A percentile compares a stretch with the other conserved stretches of the same genome.
These are phyloP conservation scores for Fusarium sororula DNA, from an alignment of 2,329 filamentous ascomycete genomes.

Conservation along the genomic window DNA sequence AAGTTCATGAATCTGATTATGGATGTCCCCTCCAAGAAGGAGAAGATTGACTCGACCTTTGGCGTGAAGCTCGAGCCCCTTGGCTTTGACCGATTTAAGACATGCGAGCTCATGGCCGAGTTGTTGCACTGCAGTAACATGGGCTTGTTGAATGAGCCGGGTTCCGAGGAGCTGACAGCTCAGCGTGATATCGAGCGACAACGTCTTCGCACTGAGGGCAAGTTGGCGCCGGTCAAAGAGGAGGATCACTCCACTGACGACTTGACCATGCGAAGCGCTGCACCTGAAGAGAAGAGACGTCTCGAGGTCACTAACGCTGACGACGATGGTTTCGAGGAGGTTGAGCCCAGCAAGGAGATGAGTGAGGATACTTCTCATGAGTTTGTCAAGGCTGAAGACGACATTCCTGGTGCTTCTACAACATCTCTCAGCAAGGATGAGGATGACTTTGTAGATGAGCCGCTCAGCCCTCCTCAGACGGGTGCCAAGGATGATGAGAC, in stretches of 20 bases:
- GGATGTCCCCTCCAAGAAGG: constrained; percentile 76
- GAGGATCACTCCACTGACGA: constrained; percentile 62
- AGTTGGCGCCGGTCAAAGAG: constrained; percentile 60
- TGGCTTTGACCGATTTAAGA: constrained; percentile 98
- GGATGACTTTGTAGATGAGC: constrained; percentile 82
- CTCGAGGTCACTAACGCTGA: constrained; percentile 83
- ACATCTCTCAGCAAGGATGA: constrained; percentile 63
- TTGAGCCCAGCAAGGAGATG: constrained; percentile 74
- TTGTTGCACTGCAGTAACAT: constrained; percentile 98
- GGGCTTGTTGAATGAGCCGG: constrained; percentile 91
- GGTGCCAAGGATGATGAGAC: constrained; percentile 64
- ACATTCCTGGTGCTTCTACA: constrained; percentile 50
- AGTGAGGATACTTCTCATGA: constrained; percentile 77
- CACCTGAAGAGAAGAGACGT: constrained; percentile 70
- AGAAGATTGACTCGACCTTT: constrained; percentile 85
- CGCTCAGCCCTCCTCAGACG: constrained; percentile 73
- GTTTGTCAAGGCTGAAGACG: constrained; percentile 68
- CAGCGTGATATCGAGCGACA: constrained; percentile 84
- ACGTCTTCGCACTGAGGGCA: constrained; percentile 78
- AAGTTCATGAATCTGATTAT: constrained; percentile 93
- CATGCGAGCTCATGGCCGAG: constrained; percentile 98
- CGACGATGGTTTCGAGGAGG: constrained; percentile 94
- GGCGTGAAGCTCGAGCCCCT: constrained; percentile 91
- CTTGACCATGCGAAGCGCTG: constrained; percentile 65
- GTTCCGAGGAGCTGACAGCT: constrained; percentile 86